Percentiles rank a stretch among this genome's conserved stretches.
Evolutionary conservation across 176 grass and related monocot genomes (phyloP).

Genomic region (Aegilops sharonensis): DNA sequence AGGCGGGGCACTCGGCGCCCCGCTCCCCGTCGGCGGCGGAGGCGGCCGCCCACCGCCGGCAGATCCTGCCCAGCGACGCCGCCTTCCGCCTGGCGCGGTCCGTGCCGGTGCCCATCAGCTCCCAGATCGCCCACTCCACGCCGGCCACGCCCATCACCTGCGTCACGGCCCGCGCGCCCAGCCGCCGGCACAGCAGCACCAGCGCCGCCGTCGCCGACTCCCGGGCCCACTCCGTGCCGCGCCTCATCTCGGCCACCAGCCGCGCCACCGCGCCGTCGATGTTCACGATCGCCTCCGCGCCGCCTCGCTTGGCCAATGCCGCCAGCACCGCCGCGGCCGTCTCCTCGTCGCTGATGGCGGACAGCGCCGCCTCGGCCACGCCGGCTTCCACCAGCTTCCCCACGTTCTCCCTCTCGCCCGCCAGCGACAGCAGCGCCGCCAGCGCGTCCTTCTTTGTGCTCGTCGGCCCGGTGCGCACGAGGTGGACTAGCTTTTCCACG

Average conservation of each 20-base stretch:
- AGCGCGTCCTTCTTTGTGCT: slow-evolving; percentile 82
- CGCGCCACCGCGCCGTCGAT: slow-evolving; percentile 46
- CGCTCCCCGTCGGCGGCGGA: slow-evolving; percentile 60
- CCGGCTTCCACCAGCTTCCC: slow-evolving; percentile 62
- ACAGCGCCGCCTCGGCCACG: slow-evolving; percentile 52
- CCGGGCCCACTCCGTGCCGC: slow-evolving; percentile 66
- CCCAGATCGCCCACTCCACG: slow-evolving; percentile 99
- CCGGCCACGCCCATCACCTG: slow-evolving; percentile 66
- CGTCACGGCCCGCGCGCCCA: slow-evolving; percentile 42
- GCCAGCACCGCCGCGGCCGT: slow-evolving; percentile 67
- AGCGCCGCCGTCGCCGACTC: slow-evolving; percentile 76
- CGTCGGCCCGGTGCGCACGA: slow-evolving; percentile 45
- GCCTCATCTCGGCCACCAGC: slow-evolving; percentile 57
- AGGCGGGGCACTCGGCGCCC: slow-evolving; percentile 39
- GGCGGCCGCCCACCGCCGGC: slow-evolving; percentile 65
- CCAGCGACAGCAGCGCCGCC: slow-evolving; percentile 69
- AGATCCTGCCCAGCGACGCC: slow-evolving; percentile 82
- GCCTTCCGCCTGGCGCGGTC: slow-evolving; percentile 86
- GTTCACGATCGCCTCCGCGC: slow-evolving; percentile 66
- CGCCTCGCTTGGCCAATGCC: slow-evolving; percentile 72
- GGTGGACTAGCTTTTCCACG: slow-evolving; percentile 41
- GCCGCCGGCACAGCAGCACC: slow-evolving; percentile 76
- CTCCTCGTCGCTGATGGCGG: slow-evolving; percentile 55
- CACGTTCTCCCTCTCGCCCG: slow-evolving; percentile 84
- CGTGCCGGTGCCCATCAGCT: slow-evolving; percentile 87